Evolutionary conservation across 1,139 yeast species (phyloP).

Genomic region (Suhomyces maxii): DNA sequence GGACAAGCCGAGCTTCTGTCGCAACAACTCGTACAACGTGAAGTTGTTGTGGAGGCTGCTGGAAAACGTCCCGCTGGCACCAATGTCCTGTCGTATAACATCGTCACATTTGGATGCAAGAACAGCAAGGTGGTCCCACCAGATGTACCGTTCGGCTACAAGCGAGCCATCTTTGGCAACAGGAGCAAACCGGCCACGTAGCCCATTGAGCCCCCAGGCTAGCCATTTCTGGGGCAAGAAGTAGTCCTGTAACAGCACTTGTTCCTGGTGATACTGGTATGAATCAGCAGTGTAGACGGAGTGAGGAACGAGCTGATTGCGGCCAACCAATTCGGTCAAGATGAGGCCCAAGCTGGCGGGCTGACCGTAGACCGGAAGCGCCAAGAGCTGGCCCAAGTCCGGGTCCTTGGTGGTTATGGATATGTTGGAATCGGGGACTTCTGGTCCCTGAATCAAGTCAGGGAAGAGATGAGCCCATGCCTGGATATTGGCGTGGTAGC

Average conservation of each 20-base stretch:
- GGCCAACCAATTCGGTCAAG: slow-evolving; percentile 26
- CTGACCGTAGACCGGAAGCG: slow-evolving; percentile 30
- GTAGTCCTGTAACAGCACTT: slow-evolving; percentile 14
- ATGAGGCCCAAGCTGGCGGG: slow-evolving; percentile 28
- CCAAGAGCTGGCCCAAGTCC: slow-evolving; percentile 19
- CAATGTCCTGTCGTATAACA: slow-evolving; percentile 7
- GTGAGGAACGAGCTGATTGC: slow-evolving; percentile 25
- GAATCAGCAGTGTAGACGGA: slow-evolving; percentile 2
- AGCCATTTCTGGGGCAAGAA: slow-evolving; percentile 25
- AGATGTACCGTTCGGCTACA: slow-evolving; percentile 27
- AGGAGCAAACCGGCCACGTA: slow-evolving; percentile 8
- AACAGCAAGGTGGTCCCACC: slow-evolving; percentile 23
- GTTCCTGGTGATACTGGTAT: slow-evolving; percentile 5
- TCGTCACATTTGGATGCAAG: slow-evolving; percentile 15
- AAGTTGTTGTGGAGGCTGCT: slow-evolving; percentile 21
- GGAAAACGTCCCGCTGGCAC: slow-evolving; percentile 19
- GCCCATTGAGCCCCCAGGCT: slow-evolving; percentile 16
- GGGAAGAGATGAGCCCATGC: slow-evolving; percentile 53
- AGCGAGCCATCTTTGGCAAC: slow-evolving; percentile 16
- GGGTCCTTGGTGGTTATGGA: slow-evolving; percentile 27
- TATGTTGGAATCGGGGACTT: slow-evolving; percentile 19
- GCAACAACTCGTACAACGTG: slow-evolving; percentile 18
- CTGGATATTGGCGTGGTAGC: slow-evolving; percentile 65
- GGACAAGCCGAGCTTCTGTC: slow-evolving; percentile 16
- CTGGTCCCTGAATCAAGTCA: slow-evolving; percentile 20